phyloP scores from a whole-genome alignment of 1,139 yeast genomes.

The Saccharomyces hybrid region DNA sequence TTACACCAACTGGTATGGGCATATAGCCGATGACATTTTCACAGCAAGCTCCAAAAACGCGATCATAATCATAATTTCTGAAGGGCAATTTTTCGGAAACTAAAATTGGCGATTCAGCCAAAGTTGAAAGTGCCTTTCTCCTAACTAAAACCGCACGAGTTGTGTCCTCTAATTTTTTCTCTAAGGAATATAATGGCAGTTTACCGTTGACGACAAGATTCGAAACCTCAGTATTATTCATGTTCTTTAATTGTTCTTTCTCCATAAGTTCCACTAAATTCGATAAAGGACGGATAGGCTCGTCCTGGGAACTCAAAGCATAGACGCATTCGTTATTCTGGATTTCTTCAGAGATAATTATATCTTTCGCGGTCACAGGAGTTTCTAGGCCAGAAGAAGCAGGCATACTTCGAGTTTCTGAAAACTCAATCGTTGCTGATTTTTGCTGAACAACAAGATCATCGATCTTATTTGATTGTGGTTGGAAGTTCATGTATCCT shows the following conservation, averaged over 20 bases:
- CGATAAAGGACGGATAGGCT: conserved; percentile 40
- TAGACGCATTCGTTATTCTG: conserved; percentile 32
- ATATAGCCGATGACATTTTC: conserved; percentile 94
- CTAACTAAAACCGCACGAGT: conserved; percentile 90
- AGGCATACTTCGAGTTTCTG: not conserved
- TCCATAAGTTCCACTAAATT: conserved; percentile 57
- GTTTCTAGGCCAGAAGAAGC: not conserved
- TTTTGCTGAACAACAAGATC: not conserved
- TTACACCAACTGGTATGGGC: conserved; percentile 95
- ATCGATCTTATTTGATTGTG: conserved; percentile 4
- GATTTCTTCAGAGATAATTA: conserved; percentile 18
- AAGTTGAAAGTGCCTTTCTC: conserved; percentile 78
- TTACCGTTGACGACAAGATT: conserved; percentile 69
- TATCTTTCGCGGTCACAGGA: not conserved
- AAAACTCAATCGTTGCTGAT: not conserved
- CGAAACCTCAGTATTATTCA: conserved; percentile 67
- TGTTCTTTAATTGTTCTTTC: conserved; percentile 60
- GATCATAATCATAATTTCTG: conserved; percentile 76
- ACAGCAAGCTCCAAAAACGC: conserved; percentile 97
- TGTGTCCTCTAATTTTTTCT: conserved; percentile 78
- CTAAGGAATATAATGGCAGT: conserved; percentile 85
- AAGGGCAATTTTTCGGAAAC: conserved; percentile 69
- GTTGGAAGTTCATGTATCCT: conserved; percentile 24
- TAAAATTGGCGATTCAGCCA: conserved; percentile 75
- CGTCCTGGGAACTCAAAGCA: conserved; percentile 37